A percentile compares a stretch with the other conserved stretches of the same genome.
These are phyloP conservation scores for Zygosaccharomyces pseudorouxii DNA, from an alignment of 805 yeast species.

Conservation along the genomic window DNA sequence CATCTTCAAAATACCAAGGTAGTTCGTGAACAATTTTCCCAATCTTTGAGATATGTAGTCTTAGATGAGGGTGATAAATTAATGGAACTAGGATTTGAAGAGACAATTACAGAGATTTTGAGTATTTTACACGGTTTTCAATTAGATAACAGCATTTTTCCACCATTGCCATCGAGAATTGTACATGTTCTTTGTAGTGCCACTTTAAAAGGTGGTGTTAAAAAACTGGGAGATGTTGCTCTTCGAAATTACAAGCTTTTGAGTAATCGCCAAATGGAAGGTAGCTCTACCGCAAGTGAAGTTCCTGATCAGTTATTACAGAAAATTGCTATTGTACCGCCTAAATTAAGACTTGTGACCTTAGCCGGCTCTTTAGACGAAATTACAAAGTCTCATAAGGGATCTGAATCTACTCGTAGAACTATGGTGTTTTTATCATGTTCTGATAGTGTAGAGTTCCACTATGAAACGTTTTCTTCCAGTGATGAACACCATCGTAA, in stretches of 20 bases:
- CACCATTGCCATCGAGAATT: constrained; percentile 61
- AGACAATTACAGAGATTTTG: constrained; percentile 76
- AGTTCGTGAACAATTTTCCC: constrained; percentile 50
- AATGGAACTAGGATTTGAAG: constrained; percentile 95
- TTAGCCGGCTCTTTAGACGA: constrained; percentile 61
- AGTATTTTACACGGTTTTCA: constrained; percentile 48
- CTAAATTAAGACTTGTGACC: constrained; percentile 82
- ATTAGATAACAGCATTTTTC: constrained; percentile 39
- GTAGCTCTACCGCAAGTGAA: constrained; percentile 27
- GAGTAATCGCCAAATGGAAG: constrained; percentile 32
- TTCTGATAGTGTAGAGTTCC: constrained; percentile 95
- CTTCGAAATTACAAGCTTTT: constrained; percentile 71
- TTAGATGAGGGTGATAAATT: constrained; percentile 95
- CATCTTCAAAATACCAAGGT: constrained; percentile 86
- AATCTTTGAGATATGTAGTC: constrained; percentile 79
- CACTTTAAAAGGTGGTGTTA: constrained; percentile 76
- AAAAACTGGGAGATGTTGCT: constrained; percentile 74
- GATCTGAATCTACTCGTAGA: constrained; percentile 38
- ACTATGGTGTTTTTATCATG: constrained; percentile 88
- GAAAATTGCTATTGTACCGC: constrained; percentile 79
- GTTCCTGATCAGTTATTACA: constrained; percentile 93
- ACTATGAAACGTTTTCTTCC: constrained; percentile 60
- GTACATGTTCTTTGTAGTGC: constrained; percentile 90
- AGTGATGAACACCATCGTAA: constrained; percentile 47
- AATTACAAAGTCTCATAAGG: constrained; percentile 35